Base-by-base conservation (phyloP, 2,329 filamentous ascomycete species). In the Penicillium aurantiogriseum region DNA sequence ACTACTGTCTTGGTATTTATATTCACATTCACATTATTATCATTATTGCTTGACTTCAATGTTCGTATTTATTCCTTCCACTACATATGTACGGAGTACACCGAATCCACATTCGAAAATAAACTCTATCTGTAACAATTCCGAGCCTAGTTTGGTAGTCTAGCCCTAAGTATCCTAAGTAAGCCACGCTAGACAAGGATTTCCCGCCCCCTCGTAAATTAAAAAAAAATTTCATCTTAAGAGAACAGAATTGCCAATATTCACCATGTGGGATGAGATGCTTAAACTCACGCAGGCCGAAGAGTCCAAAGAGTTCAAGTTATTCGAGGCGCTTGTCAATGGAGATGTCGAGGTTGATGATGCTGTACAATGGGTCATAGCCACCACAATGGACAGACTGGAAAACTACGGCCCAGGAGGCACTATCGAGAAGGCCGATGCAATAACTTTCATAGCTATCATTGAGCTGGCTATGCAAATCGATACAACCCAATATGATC, bases 321-420 rank as follows among this genome's bases (percentile, higher is more conserved):
- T 49, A 19, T 49, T 54, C 21, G 13, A 19, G 7, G 51, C 25
- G 1, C 44, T 54, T 10, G 44, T 54, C 35, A 23, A 49, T 15
- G 43, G 38, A 3, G 44, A 54, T 3, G 3, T 54, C 15, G 3
- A 38, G 11, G 44, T 49, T n/a, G 44, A 42, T 3, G 51, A 54
- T 49, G 29, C 27, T 11, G 51, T 54, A 23, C 51, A 54, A 19
- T 54, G 51, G 51, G 21, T 49, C 27, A 54, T 39, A n/a, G 23
- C 9, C 9, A 33, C 19, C 5, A 54, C 51, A 9, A 54, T 54
- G 51, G 51, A 54, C 51, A 38, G 51, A 10, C 35, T 54, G 10
- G 51, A 54, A 33, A 19, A 46, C 10, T 35, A 48, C 5, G 35
- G 44, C 1, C 9, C 51, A 7, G 51, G 44, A 35, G 44, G 44